Conservation (phyloP, 805 yeast genomes). For the Cyberlindnera euphorbiiphila region DNA sequence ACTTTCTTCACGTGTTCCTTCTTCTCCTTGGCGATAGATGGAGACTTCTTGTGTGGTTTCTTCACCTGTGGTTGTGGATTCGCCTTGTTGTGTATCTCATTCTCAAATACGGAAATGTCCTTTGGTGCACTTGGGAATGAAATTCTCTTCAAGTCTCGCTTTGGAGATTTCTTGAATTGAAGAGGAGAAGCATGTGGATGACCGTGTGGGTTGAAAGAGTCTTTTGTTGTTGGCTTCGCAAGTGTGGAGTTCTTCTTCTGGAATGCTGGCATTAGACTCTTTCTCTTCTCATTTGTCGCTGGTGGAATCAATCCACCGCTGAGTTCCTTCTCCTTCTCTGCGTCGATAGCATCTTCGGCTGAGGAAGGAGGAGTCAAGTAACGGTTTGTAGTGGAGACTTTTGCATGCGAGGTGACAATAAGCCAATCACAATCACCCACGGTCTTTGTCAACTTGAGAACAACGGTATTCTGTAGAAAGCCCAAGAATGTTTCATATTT, state of each 20-base stretch:
- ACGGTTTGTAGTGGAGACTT: constrained; percentile 27
- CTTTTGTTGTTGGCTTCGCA: constrained; percentile 1
- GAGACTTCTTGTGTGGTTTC: not conserved
- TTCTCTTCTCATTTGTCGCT: constrained; percentile 6
- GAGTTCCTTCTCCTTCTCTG: constrained; percentile 14
- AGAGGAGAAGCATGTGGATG: constrained; percentile 16
- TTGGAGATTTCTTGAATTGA: constrained; percentile 10
- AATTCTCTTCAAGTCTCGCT: constrained; percentile 20
- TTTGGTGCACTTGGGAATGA: constrained; percentile 24
- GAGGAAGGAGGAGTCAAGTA: constrained; percentile 28
- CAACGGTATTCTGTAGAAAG: constrained; percentile 32
- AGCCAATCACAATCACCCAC: constrained; percentile 40
- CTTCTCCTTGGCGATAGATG: constrained; percentile 4
- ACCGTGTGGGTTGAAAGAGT: constrained; percentile 6
- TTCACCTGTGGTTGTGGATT: constrained; percentile 1
- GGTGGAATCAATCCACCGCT: constrained; percentile 11
- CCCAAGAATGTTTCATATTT: constrained; percentile 36
- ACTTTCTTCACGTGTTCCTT: constrained; percentile 1
- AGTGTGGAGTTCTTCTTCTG: constrained; percentile 4
- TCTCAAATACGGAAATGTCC: constrained; percentile 19
- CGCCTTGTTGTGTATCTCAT: constrained; percentile 8
- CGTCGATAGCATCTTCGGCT: constrained; percentile 19
- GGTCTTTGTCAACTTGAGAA: constrained; percentile 33
- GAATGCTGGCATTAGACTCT: constrained; percentile 12
- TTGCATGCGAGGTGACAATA: constrained; percentile 32